These are phyloP conservation scores for Colletotrichum liaoningense DNA, from an alignment of 2,329 filamentous ascomycete genomes.

Conservation along the genomic window DNA sequence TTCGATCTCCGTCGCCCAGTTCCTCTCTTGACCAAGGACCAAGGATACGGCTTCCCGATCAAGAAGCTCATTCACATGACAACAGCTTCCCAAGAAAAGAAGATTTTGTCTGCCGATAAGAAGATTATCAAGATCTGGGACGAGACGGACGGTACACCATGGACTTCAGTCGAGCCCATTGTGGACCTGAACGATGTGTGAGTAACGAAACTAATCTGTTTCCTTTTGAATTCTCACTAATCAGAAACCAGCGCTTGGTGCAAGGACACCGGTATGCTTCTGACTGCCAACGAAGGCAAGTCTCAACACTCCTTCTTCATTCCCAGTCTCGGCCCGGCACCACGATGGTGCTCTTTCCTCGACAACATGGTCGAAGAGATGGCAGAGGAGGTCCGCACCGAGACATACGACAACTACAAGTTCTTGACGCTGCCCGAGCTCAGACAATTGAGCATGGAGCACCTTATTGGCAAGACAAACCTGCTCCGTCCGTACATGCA, in stretches of 20 bases:
- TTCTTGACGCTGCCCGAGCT: conserved; percentile 93
- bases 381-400: conserved; percentile 82
- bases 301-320: conserved; percentile 97
- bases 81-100: conserved; percentile 80
- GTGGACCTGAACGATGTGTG: conserved; percentile 92
- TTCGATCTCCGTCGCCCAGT: conserved; percentile 92
- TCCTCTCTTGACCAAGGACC: conserved; percentile 90
- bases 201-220: neutral
- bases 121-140: conserved; percentile 98
- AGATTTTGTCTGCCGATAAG: conserved; percentile 92
- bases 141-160: conserved; percentile 81
- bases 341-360: conserved; percentile 95
- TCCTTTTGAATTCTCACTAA: neutral
- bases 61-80: conserved; percentile 83
- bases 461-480: conserved; percentile 90
- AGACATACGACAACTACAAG: conserved; percentile 99
- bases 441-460: conserved; percentile 84
- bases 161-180: conserved; percentile 94
- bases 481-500: conserved; percentile 97
- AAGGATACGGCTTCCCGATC: conserved; percentile 94
- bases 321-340: conserved; percentile 91
- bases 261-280: conserved; percentile 90
- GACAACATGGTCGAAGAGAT: conserved; percentile 99
- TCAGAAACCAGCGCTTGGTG: conserved; percentile 74
- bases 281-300: conserved; percentile 96